Percentiles rank a stretch among this genome's conserved stretches.
These are phyloP conservation scores for Tolypocladium nubicola DNA, from an alignment of 2,329 filamentous ascomycete genomes.

Conservation along the genomic window DNA sequence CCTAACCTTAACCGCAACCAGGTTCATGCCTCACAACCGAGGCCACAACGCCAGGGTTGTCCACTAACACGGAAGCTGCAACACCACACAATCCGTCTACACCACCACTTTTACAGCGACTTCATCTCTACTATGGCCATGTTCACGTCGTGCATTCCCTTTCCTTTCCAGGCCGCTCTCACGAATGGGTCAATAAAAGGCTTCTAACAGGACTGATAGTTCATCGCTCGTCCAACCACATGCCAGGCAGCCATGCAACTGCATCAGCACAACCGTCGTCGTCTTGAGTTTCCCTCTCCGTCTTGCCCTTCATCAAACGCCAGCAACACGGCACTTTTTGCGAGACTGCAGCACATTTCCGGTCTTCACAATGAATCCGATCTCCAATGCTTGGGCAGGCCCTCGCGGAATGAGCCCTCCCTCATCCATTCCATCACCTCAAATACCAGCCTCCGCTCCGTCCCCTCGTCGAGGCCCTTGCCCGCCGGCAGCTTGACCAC, in stretches of 20 bases:
- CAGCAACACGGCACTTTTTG: neutral
- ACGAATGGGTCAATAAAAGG: neutral
- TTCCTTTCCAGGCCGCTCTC: neutral
- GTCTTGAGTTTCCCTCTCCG: neutral
- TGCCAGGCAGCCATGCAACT: neutral
- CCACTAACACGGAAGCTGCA: neutral
- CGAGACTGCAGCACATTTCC: neutral
- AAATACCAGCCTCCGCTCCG: conserved; percentile 67
- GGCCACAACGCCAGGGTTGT: neutral
- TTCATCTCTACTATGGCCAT: neutral
- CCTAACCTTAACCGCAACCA: neutral
- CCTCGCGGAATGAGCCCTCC: conserved; percentile 29
- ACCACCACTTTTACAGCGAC: neutral
- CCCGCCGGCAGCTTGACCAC: conserved; percentile 37
- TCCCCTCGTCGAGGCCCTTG: conserved; percentile 51
- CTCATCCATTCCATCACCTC: conserved; percentile 78
- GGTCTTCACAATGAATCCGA: conserved; percentile 1
- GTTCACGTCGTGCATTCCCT: no score
- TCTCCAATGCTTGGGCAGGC: conserved; percentile 10
- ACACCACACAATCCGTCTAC: neutral
- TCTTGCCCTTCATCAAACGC: neutral
- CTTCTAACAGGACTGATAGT: neutral
- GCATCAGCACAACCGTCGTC: neutral
- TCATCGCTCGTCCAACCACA: neutral
- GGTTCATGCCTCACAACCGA: no score